Evolutionary conservation across 306 rosid species (phyloP).

Genomic region (Begonia loranthoides): DNA sequence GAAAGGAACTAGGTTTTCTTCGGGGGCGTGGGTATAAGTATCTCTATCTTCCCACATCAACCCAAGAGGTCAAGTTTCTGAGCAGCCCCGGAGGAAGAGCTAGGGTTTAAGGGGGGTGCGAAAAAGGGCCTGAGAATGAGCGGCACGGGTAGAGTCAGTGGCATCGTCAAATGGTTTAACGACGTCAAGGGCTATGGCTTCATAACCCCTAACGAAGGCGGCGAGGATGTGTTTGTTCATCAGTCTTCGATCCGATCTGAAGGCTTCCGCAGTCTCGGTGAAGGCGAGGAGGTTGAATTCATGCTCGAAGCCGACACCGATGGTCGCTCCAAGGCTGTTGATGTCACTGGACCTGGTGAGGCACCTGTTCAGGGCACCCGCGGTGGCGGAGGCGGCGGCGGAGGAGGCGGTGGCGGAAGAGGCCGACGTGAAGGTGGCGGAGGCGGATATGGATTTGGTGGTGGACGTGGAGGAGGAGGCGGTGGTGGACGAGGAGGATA

Average conservation of each 20-base stretch:
- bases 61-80: neutral
- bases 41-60: neutral
- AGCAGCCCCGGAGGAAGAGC: conserved; percentile 4
- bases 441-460: conserved; percentile 19
- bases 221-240: conserved; percentile 74
- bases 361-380: conserved; percentile 47
- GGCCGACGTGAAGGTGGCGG: conserved; percentile 27
- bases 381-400: conserved; percentile 33
- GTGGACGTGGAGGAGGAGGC: conserved; percentile 3
- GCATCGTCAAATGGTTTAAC: conserved; percentile 89
- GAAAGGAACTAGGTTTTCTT: too few species aligned
- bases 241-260: conserved; percentile 69
- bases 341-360: conserved; percentile 63
- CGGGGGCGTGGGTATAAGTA: too few species aligned
- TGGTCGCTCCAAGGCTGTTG: conserved; percentile 79
- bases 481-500: conserved; percentile 23
- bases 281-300: conserved; percentile 69
- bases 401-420: conserved; percentile 21
- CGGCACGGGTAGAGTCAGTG: conserved; percentile 21
- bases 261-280: conserved; percentile 69
- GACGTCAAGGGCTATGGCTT: conserved; percentile 82
- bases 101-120: conserved; percentile 3
- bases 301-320: conserved; percentile 35
- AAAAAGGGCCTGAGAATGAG: conserved; percentile 23
- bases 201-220: conserved; percentile 70